Base-by-base conservation (phyloP, 495 filamentous ascomycete genomes). In the Hypoxylon cercidicola region DNA sequence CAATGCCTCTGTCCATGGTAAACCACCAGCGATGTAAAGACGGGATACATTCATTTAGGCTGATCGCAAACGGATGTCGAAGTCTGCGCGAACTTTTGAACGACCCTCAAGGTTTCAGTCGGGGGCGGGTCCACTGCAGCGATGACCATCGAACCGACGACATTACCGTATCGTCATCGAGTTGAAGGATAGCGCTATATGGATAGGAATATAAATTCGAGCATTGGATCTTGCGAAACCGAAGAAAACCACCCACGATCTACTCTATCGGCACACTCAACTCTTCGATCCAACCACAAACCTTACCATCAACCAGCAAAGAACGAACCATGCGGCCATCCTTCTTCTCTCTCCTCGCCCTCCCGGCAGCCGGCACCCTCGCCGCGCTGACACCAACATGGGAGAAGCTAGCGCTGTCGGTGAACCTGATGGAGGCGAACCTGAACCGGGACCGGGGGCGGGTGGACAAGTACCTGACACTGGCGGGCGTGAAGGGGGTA, bases 241-340 rank as follows among this genome's bases (percentile, higher is more conserved):
- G 7, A 28, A 28, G 7, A 46, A 20, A 3, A 46, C 21, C 16
- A 46, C 44, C 18, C 18, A 46, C 15, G 44, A 46, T 46, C 4
- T 18, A 3, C 44, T 11, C 44, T n/a, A n/a, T 28, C 25, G 25
- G 7, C 25, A 28, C 25, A 28, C 25, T 28, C 25, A 7, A 28
- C 25, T 7, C 25, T 28, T 28, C 7, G 25, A 28, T 3, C 25
- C 25, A 28, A 28, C 25, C 25, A 7, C 25, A 28, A 28, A 7
- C 25, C 25, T 7, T 28, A 3, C 25, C 25, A 28, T 3, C 25
- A 28, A 45, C 25, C 25, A 28, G 7, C 7, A 28, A 28, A 3
- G n/a, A n/a, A n/a, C n/a, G n/a, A 58, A 28, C 23, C 39, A 58
- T 58, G 55, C 44, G 44, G n/a, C 13, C 20, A 43, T 49, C 55